These are phyloP conservation scores for Podila epigama DNA, from an alignment of 192 early-diverging fungal genomes.

Conservation along the genomic window DNA sequence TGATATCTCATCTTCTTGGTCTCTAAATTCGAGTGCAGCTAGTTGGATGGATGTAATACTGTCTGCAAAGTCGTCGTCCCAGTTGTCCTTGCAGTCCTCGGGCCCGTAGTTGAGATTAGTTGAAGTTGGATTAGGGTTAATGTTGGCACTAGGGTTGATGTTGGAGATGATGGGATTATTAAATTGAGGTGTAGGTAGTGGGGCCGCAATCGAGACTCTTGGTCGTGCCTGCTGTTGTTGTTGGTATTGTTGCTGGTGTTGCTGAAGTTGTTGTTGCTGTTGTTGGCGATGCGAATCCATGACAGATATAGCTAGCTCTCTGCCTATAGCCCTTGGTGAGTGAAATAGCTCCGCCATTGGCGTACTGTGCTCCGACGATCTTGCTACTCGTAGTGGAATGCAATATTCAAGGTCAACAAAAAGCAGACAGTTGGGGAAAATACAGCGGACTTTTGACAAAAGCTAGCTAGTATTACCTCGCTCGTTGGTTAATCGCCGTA, in stretches of 20 bases:
- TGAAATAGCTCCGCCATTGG: conserved; percentile 27
- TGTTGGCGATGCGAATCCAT: neutral
- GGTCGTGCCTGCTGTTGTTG: neutral
- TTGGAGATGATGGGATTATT: neutral
- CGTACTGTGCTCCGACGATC: conserved; percentile 14
- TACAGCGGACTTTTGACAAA: neutral
- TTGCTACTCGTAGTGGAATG: neutral
- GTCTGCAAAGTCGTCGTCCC: conserved; percentile 55
- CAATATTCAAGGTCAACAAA: neutral
- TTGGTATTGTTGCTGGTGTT: neutral
- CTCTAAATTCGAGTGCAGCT: conserved; percentile 23
- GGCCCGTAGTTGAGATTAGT: conserved; percentile 14
- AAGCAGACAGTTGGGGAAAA: neutral
- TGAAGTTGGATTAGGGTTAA: neutral
- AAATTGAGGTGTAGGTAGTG: conserved; percentile 11
- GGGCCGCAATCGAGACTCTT: neutral
- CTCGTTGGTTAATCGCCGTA: conserved; percentile 10
- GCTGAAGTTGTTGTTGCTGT: neutral
- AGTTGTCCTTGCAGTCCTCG: conserved; percentile 31
- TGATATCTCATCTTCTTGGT: conserved; percentile 36
- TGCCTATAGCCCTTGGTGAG: conserved; percentile 9
- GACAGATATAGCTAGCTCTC: neutral
- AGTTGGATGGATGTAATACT: conserved; percentile 37
- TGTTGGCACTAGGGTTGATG: conserved; percentile 2
- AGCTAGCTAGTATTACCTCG: conserved; percentile 1